Evolutionary conservation across 2,329 filamentous ascomycete species (phyloP).

Genomic region (Torrubiellomyces zombiae): DNA sequence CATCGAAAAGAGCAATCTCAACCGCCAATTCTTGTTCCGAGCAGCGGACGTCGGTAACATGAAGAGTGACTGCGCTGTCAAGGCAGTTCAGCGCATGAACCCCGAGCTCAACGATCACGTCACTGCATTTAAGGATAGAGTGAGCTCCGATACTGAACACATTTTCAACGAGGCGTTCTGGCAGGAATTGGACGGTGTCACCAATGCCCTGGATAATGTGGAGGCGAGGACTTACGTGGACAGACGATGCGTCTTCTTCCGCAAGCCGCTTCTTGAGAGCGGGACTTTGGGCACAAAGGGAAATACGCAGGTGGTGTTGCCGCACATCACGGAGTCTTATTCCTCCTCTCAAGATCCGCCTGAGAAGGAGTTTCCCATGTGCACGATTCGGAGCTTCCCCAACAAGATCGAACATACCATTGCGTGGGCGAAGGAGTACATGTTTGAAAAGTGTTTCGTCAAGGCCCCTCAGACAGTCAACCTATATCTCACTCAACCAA

Average conservation of each 20-base stretch:
- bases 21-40: constrained; percentile 92
- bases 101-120: constrained; percentile 82
- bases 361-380: constrained; percentile 98
- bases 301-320: constrained; percentile 91
- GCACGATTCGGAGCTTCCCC: constrained; percentile 89
- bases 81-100: constrained; percentile 89
- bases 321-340: constrained; percentile 86
- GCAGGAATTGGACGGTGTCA: constrained; percentile 74
- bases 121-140: constrained; percentile 68
- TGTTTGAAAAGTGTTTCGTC: constrained; percentile 89
- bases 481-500: constrained; percentile 76
- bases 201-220: constrained; percentile 94
- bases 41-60: constrained; percentile 84
- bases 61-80: constrained; percentile 89
- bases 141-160: constrained; percentile 81
- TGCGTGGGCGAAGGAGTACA: constrained; percentile 80
- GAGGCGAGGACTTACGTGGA: constrained; percentile 95
- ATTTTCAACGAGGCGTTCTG: constrained; percentile 93
- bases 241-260: constrained; percentile 93
- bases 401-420: constrained; percentile 99
- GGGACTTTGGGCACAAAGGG: constrained; percentile 98
- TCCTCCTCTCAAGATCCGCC: constrained; percentile 89
- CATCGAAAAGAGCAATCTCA: constrained; percentile 97
- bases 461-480: constrained; percentile 90
- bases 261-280: constrained; percentile 87